Base-by-base conservation (phyloP, 768 basidiomycete genomes). In the Tremella mesenterica region DNA sequence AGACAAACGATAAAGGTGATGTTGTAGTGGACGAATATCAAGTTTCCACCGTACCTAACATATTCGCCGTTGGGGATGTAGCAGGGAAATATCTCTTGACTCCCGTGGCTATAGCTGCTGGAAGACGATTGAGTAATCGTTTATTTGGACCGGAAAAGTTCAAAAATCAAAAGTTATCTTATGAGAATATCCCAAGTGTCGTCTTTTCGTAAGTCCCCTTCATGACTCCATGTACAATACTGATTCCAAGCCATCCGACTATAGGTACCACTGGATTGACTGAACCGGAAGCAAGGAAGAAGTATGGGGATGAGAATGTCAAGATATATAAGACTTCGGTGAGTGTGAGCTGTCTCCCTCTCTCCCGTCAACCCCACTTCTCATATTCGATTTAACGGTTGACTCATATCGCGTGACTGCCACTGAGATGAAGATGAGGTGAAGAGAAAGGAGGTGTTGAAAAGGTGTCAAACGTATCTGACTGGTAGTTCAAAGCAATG, bases 71-170 rank as follows among this genome's bases (percentile, higher is more conserved):
- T 52, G 95, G 95, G 1, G 95, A 99, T 69, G 88, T 91, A 20
- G 82, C 82, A 60, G 95, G 95, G 57, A 92, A 95, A 74, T 87
- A 83, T 38, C 77, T 93, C 28, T 78, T 99, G 54, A 99, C 95
- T 3, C 95, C 95, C 14, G 95, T 99, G 9, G 95, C 95, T 36
- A 93, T 99, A 53, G 93, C 93, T 44, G 95, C 95, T 14, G 95
- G 90, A 20, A 78, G 95, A 55, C 77, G 90, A 56, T 77, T 96
- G 33, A 79, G 85, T 50, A 97, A 97, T 75, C 78, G 95, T 54
- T 75, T 97, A 43, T 99, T 89, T 65, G 95, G 95, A 9, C 83
- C 84, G 2, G 81, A 82, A 56, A 78, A 87, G 74, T 92, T 79
- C 80, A 90, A 86, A 77, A 72, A 85, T 44, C 86, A 93, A 65